These are phyloP conservation scores for Colletotrichum filicis DNA, from an alignment of 2,329 filamentous ascomycete species.

Conservation along the genomic window DNA sequence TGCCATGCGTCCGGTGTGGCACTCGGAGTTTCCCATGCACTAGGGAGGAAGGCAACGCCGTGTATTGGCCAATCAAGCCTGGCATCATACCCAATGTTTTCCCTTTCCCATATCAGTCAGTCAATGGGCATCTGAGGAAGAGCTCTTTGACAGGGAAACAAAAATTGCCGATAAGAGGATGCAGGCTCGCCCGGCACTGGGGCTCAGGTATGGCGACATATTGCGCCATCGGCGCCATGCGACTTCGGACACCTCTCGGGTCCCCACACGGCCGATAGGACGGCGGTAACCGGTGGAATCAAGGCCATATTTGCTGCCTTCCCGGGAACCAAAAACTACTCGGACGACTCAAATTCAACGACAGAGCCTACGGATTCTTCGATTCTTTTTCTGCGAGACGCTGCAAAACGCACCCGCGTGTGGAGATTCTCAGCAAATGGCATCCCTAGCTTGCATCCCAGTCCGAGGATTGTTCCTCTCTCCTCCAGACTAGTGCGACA, in stretches of 20 bases:
- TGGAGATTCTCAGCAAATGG: background rate
- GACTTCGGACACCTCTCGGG: slow-evolving; percentile 17
- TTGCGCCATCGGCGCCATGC: slow-evolving; percentile 27
- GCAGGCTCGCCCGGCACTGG: slow-evolving; percentile 10
- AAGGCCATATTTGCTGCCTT: background rate
- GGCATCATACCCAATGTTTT: background rate
- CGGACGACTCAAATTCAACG: background rate
- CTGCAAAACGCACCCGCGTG: background rate
- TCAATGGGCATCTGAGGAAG: background rate
- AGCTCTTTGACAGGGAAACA: background rate
- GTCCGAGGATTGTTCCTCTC: background rate
- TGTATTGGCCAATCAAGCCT: slow-evolving; percentile 13
- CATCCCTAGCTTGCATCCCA: background rate
- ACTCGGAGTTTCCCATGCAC: background rate
- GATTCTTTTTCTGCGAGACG: background rate
- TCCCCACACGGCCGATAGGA: slow-evolving; percentile 14
- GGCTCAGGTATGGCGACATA: slow-evolving; percentile 26
- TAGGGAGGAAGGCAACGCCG: background rate
- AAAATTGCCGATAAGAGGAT: slow-evolving; percentile 15
- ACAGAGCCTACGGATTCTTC: background rate
- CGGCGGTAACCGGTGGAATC: slow-evolving; percentile 6
- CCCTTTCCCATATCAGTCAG: background rate
- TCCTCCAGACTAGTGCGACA: background rate
- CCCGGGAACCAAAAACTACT: background rate
- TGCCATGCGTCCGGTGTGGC: background rate